Base-by-base conservation (phyloP, 2,329 filamentous ascomycete species). In the Beauveria sp. region DNA sequence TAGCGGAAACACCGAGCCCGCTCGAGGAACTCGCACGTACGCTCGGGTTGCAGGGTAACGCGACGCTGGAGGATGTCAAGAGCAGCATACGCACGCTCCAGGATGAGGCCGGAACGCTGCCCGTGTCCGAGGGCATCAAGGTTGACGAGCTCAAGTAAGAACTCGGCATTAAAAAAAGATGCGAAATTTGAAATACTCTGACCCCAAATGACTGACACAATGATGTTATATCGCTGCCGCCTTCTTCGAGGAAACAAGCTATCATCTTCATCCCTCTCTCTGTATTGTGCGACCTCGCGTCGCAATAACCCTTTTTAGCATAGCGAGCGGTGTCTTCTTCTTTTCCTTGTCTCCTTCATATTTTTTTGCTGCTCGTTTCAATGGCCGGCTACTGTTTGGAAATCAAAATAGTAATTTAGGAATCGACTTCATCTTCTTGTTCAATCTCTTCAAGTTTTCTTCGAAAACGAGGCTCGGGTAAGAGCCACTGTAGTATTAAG, bases 21-120 rank as follows among this genome's bases (percentile, higher is more conserved):
- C 68, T 76, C 2, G 74, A 75, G 63, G 64, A 72, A 6, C 66
- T 76, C 8, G 73, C 74, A 7, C 64, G 67, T 22, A 66, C 70
- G 2, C 66, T 76, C 20, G 74, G 74, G 0, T 55, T 76, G 16
- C 66, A 69, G 54, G 62, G 64, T 5, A 74, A 74, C 60, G 73
- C 73, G 3, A 71, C 71, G 20, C 62, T 76, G 6, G 69, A 71
- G 22, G 70, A 76, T n/a, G 67, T 76, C 14, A 67, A 67, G 51
- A 67, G 68, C 47, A 67, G 70, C 26, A 75, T 76, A 6, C 64
- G 65, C 63, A 65, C 68, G 40, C 63, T 76, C 34, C 69, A 68
- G 63, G 68, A 55, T 34, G 60, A 52, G 18, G 51, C 44, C 0
- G 51, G 30, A n/a, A 22, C 50, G 18, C 30, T 47, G 28, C 24